Evolutionary conservation across 2,329 filamentous ascomycete species (phyloP).

Genomic region (Hawksworthiomyces lignivorus): DNA sequence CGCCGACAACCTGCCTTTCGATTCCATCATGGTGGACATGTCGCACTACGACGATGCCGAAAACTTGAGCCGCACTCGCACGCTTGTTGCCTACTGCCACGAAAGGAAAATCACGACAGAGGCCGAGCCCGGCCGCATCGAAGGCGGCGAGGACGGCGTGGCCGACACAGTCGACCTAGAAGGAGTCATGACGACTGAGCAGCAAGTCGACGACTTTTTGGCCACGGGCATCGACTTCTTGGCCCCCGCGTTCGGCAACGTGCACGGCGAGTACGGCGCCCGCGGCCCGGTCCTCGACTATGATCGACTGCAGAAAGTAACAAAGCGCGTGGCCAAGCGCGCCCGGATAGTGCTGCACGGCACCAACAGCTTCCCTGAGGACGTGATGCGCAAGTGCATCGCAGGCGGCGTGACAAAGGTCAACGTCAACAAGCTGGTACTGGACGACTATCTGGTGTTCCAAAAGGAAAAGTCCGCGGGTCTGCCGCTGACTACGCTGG

Average conservation of each 20-base stretch:
- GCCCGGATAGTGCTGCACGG: conserved; percentile 46
- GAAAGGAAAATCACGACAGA: conserved; percentile 60
- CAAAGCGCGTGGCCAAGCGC: conserved; percentile 14
- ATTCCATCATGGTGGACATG: conserved; percentile 71
- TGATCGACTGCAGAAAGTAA: too few species aligned
- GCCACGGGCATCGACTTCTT: conserved; percentile 60
- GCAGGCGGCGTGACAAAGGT: conserved; percentile 44
- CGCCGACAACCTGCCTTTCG: conserved; percentile 48
- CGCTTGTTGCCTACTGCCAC: conserved; percentile 57
- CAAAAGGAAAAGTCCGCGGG: conserved; percentile 5
- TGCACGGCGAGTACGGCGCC: conserved; percentile 52
- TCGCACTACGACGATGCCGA: conserved; percentile 63
- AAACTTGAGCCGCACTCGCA: conserved; percentile 56
- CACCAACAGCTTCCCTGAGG: conserved; percentile 44
- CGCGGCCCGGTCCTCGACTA: conserved; percentile 4
- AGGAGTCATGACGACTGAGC: conserved; percentile 53
- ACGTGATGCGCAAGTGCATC: conserved; percentile 45
- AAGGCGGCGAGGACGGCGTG: conserved; percentile 59
- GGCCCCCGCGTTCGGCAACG: conserved; percentile 60
- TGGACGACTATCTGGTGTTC: conserved; percentile 5
- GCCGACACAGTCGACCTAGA: conserved; percentile 55
- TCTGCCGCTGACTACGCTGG: conserved; percentile 27
- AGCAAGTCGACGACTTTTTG: conserved; percentile 55
- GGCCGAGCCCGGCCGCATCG: conserved; percentile 64
- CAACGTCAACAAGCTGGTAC: conserved; percentile 40